Evolutionary conservation across 2,329 filamentous ascomycete genomes (phyloP), one percentile per base, ranked within the genome.

Genomic region (Dactylellina leptospora): DNA sequence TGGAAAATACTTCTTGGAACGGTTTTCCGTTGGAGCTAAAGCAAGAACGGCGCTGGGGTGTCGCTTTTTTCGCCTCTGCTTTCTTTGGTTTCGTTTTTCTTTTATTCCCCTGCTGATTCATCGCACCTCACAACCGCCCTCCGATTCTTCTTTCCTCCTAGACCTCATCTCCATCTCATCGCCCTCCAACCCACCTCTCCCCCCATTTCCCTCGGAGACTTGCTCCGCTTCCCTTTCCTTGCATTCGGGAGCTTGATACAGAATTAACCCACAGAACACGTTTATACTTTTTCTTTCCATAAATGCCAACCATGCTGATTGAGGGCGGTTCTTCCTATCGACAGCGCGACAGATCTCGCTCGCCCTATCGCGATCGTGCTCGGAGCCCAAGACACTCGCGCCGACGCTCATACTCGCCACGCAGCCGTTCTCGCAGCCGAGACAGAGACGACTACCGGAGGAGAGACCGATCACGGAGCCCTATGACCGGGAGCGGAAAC

Each of bases 261-360:
- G 6, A 8, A 33, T 53, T 18, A 11, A 8, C 20, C 8, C 18
- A 60, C 40, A 30, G 20, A 28, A 22, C 8, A 40, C n/a, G 20
- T 13, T 38, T 23, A 23, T 18, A 11, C 20, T 20, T 51, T 33
- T 33, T 27, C 18, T 42, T 20, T 28, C 10, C 50, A 16, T 50
- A 71, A 63, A 77, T 76, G 75, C 75, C 68, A 62, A 76, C 74
- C 69, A 75, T 75, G 75, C 76, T 77, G 75, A 77, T 77, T 75
- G 75, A 77, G 72, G 72, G 74, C 56, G 74, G 73, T 74, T 76
- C 75, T 63, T 74, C 74, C 70, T 71, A 74, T 69, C 76, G 74
- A 76, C 75, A 93, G 90, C 90, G 91, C 81, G 91, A 96, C 87
- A 90, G 88, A 83, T 89, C 87, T 82, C 88, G 89, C 80, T 91